phyloP scores from a whole-genome alignment of 495 filamentous ascomycete genomes.

The Penicillium flavigenum region DNA sequence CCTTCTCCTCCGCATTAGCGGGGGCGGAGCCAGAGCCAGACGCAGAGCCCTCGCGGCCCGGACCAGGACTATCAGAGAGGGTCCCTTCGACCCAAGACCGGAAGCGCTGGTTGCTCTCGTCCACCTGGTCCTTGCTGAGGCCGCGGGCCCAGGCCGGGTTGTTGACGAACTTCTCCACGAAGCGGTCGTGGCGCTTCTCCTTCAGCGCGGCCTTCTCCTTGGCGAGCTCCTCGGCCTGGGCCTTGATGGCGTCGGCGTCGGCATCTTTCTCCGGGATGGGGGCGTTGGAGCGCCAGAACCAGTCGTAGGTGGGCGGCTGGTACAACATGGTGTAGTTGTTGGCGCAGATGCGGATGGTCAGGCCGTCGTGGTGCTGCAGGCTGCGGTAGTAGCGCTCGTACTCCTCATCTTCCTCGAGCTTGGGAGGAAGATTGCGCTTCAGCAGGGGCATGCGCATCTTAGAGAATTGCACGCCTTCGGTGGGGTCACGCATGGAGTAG shows the following conservation, averaged over 20 bases:
- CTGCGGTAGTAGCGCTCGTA: constrained; percentile 51
- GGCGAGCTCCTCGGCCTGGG: constrained; percentile 45
- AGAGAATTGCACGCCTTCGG: constrained; percentile 72
- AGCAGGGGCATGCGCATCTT: constrained; percentile 66
- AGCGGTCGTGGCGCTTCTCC: constrained; percentile 59
- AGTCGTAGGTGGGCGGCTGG: constrained; percentile 64
- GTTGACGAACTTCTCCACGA: constrained; percentile 70
- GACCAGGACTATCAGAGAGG: constrained; percentile 21
- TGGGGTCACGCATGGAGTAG: constrained; percentile 82
- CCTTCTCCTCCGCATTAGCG: constrained; percentile 8
- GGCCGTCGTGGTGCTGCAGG: constrained; percentile 66
- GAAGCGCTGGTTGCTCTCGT: constrained; percentile 64
- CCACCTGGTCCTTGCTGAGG: constrained; percentile 67
- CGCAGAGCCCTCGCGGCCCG: constrained; percentile 17
- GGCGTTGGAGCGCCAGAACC: constrained; percentile 49
- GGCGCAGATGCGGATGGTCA: constrained; percentile 75
- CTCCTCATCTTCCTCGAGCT: constrained; percentile 50
- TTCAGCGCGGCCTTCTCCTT: constrained; percentile 47
- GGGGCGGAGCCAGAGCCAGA: constrained; percentile 13
- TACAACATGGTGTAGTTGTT: constrained; percentile 81
- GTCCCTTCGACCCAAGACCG: constrained; percentile 44
- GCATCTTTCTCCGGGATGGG: constrained; percentile 23
- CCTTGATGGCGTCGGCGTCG: constrained; percentile 23
- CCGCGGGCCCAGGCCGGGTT: constrained; percentile 77
- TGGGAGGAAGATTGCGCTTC: constrained; percentile 68